Percentiles rank a stretch among this genome's conserved stretches.
Conservation (phyloP, 169 alveolate species). For the Plasmodium vivax region DNA sequence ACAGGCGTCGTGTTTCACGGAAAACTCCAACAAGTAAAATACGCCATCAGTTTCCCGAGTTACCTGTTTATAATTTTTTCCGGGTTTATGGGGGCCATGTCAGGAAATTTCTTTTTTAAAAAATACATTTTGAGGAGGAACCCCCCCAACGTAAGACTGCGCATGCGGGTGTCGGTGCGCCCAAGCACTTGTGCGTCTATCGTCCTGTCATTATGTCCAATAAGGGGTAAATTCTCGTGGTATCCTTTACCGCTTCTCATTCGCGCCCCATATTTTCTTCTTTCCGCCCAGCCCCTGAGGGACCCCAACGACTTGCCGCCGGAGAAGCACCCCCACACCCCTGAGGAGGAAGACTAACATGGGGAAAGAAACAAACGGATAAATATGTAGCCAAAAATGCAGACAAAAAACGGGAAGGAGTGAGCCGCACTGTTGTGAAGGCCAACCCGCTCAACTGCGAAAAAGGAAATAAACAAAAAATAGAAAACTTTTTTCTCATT, state of each 20-base stretch:
- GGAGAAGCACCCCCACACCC: constrained; percentile 71
- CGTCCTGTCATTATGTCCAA: background rate
- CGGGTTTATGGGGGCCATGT: constrained; percentile 85
- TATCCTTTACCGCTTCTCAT: background rate
- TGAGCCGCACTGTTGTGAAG: no score
- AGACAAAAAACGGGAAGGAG: background rate
- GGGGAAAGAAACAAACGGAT: background rate
- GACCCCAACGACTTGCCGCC: constrained; percentile 68
- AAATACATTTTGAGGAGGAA: constrained; percentile 79
- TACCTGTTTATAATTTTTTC: constrained; percentile 79
- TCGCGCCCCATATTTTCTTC: background rate
- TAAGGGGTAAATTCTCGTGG: background rate
- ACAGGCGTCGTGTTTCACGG: constrained; percentile 86
- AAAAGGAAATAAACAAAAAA: background rate
- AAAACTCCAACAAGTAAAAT: constrained; percentile 77
- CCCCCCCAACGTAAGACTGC: constrained; percentile 83
- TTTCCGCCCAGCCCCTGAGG: constrained; percentile 55
- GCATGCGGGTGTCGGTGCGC: background rate
- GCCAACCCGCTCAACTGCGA: background rate
- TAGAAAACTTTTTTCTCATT: background rate
- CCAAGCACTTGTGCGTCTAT: background rate
- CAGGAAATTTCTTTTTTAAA: constrained; percentile 82
- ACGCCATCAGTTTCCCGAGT: constrained; percentile 79
- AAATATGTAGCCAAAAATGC: background rate
- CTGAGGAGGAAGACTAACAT: constrained; percentile 47